These are phyloP conservation scores for Dionaea muscipula DNA, from an alignment of 179 eudicot genomes.

Conservation along the genomic window DNA sequence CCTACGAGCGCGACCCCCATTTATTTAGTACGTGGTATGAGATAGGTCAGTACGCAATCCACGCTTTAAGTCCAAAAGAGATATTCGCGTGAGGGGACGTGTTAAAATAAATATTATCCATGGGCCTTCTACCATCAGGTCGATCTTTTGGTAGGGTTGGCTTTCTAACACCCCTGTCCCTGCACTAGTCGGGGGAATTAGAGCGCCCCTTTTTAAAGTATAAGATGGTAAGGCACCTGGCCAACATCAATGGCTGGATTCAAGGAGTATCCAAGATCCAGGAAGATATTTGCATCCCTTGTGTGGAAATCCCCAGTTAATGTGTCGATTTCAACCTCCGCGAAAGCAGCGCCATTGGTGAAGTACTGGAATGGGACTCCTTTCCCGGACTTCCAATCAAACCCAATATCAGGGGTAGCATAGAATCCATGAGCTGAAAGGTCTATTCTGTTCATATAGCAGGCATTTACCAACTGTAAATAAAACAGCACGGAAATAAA, in stretches of 20 bases:
- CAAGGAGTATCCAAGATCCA: constrained; percentile 86
- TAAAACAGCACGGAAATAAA: not conserved
- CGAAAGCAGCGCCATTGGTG: constrained; percentile 94
- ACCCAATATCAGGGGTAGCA: constrained; percentile 77
- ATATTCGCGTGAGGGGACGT: too few relatives aligned
- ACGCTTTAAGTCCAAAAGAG: too few relatives aligned
- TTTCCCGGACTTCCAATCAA: constrained; percentile 74
- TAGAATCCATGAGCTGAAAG: constrained; percentile 97
- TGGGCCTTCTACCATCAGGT: too few relatives aligned
- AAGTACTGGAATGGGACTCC: constrained; percentile 76
- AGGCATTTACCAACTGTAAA: constrained; percentile 56
- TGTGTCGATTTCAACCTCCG: constrained; percentile 91
- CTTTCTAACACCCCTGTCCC: too few relatives aligned
- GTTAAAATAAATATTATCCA: too few relatives aligned
- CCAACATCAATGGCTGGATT: constrained; percentile 98
- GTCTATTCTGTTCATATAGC: constrained; percentile 84
- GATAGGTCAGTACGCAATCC: too few relatives aligned
- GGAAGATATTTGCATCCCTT: constrained; percentile 54
- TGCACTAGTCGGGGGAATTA: too few relatives aligned
- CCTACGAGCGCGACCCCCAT: too few relatives aligned
- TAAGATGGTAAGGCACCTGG: constrained; percentile 42
- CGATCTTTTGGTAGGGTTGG: too few relatives aligned
- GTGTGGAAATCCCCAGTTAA: constrained; percentile 95
- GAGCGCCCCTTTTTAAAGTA: too few relatives aligned
- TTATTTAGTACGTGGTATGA: too few relatives aligned